These are phyloP conservation scores for Venturia effusa DNA, from an alignment of 2,329 filamentous ascomycete genomes.

Conservation along the genomic window DNA sequence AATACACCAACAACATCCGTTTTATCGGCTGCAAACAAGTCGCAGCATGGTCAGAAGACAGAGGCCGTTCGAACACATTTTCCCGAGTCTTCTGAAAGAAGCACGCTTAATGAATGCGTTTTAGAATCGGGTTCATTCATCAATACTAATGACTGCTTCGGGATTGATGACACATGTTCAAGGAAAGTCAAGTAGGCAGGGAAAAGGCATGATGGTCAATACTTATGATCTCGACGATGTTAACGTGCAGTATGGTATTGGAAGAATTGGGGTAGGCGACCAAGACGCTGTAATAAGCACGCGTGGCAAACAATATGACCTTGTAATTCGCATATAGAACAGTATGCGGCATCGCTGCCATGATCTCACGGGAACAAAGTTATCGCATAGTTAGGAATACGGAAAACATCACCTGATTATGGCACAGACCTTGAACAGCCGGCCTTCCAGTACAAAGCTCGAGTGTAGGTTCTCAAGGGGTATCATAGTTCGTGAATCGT, in stretches of 20 bases:
- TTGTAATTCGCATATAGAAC: too few relatives aligned
- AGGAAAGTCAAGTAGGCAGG: neutral
- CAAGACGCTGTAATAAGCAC: neutral
- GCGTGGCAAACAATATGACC: neutral
- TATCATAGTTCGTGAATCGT: conserved; percentile 2
- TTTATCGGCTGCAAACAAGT: neutral
- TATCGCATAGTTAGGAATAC: neutral
- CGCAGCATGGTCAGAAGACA: neutral
- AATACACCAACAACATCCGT: neutral
- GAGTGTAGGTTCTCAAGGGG: neutral
- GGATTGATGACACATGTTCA: neutral
- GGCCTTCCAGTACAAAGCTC: neutral
- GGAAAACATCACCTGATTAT: neutral
- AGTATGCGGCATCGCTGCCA: too few relatives aligned
- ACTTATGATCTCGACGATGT: neutral
- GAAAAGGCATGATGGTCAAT: neutral
- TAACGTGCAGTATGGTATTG: neutral
- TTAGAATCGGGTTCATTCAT: conserved; percentile 69
- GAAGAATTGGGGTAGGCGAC: neutral
- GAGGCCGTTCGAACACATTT: neutral
- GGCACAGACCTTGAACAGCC: neutral
- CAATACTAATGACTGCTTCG: neutral
- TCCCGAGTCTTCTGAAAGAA: neutral
- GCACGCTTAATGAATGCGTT: conserved; percentile 68
- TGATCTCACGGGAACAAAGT: neutral